phyloP scores from a whole-genome alignment of 441 rosid species.

The Sinapis alba region DNA sequence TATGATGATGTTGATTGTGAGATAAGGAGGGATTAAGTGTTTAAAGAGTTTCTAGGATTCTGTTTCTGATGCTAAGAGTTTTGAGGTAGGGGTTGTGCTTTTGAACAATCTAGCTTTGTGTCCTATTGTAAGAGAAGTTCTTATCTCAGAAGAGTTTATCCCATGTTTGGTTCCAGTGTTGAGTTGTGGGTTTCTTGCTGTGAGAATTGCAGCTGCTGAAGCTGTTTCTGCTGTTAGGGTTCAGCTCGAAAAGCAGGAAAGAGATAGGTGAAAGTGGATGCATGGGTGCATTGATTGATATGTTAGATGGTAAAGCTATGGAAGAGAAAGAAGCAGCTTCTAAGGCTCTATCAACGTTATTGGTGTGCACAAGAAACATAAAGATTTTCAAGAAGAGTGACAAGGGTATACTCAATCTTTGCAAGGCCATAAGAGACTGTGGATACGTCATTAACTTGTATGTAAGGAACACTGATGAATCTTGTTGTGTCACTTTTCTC shows the following conservation, averaged over 20 bases:
- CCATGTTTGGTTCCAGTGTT: slow-evolving; percentile 46
- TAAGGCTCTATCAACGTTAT: slow-evolving; percentile 59
- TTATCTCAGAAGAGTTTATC: slow-evolving; percentile 62
- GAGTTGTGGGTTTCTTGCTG: slow-evolving; percentile 65
- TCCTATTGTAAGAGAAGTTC: slow-evolving; percentile 52
- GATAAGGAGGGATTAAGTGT: slow-evolving; percentile 73
- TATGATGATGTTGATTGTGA: slow-evolving; percentile 61
- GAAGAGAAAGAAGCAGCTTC: slow-evolving; percentile 89
- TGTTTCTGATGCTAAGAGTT: slow-evolving; percentile 47
- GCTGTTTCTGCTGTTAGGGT: slow-evolving; percentile 61
- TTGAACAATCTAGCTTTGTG: slow-evolving; percentile 52
- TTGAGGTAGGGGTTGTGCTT: slow-evolving; percentile 71
- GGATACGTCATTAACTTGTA: slow-evolving; percentile 39
- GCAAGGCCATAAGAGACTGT: slow-evolving; percentile 49
- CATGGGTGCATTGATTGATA: slow-evolving; percentile 55
- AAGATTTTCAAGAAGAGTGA: slow-evolving; percentile 60
- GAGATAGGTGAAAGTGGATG: slow-evolving; percentile 74
- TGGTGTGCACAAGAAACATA: slow-evolving; percentile 54
- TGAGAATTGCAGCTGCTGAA: slow-evolving; percentile 71
- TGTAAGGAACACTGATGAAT: slow-evolving; percentile 39
- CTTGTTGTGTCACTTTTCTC: slow-evolving; percentile 23
- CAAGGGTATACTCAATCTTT: slow-evolving; percentile 57
- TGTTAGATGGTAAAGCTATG: slow-evolving; percentile 85
- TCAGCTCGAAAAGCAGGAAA: slow-evolving; percentile 59
- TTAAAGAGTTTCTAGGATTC: slow-evolving; percentile 87